Conservation (phyloP, 805 yeast species). For the Zygosaccharomyces bailii region DNA sequence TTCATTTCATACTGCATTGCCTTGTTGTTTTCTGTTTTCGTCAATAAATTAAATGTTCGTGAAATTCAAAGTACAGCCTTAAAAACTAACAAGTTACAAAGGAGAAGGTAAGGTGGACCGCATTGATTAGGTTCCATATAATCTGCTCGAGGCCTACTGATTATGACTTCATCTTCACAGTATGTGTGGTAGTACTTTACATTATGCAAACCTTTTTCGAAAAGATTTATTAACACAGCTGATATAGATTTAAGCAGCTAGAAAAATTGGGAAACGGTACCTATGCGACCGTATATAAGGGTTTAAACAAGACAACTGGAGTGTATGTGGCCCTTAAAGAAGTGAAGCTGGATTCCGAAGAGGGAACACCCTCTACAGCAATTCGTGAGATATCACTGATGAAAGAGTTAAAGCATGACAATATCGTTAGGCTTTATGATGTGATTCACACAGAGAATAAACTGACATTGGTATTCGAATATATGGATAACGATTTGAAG, state of each 20-base stretch:
- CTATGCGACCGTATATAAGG: conserved; percentile 97
- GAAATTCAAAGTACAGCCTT: conserved; percentile 2
- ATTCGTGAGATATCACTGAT: conserved; percentile 91
- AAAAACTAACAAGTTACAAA: conserved; percentile 2
- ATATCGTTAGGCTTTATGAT: conserved; percentile 86
- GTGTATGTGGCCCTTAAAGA: conserved; percentile 95
- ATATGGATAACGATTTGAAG: conserved; percentile 88
- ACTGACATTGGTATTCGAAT: conserved; percentile 89
- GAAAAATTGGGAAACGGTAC: conserved; percentile 58
- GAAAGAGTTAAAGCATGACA: conserved; percentile 90
- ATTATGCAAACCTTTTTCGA: background rate
- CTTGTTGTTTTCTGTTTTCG: conserved; percentile 4
- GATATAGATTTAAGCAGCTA: conserved; percentile 35
- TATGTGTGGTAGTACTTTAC: conserved; percentile 18
- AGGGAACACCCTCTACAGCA: conserved; percentile 98
- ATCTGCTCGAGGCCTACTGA: background rate
- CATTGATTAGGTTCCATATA: background rate
- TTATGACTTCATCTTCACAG: conserved; percentile 33
- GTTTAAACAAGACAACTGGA: conserved; percentile 85
- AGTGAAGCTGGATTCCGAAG: conserved; percentile 93
- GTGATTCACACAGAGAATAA: conserved; percentile 96
- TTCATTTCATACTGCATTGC: background rate
- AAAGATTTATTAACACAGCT: conserved; percentile 9
- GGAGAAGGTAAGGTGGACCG: background rate
- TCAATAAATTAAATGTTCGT: conserved; percentile 2